Percentiles rank a stretch among this genome's conserved stretches.
These are phyloP conservation scores for Daedaleopsis nitida DNA, from an alignment of 768 basidiomycete genomes.

Conservation along the genomic window DNA sequence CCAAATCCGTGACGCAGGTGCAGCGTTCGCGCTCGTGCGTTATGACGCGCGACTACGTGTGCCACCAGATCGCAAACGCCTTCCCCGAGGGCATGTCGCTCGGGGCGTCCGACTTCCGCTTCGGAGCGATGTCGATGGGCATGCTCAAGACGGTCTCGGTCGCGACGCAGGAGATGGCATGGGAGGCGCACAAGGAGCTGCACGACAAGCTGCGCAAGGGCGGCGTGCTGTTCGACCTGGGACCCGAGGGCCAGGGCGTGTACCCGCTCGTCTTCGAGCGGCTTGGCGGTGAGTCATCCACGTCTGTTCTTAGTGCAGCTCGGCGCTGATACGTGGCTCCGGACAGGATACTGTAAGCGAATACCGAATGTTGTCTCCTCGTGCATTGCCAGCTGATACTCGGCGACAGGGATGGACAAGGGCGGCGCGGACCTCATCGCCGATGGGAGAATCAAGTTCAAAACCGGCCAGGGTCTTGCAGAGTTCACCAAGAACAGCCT, in stretches of 20 bases:
- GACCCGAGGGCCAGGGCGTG: slow-evolving; percentile 35
- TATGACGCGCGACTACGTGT: slow-evolving; percentile 15
- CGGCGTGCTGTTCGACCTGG: slow-evolving; percentile 41
- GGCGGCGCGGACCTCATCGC: slow-evolving; percentile 24
- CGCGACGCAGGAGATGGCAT: slow-evolving; percentile 21
- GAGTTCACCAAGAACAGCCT: slow-evolving; percentile 25
- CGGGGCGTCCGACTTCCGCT: slow-evolving; percentile 28
- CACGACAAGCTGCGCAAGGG: slow-evolving; percentile 38
- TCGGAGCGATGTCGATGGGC: slow-evolving; percentile 24
- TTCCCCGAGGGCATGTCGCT: slow-evolving; percentile 22
- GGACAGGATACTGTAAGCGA: slow-evolving; percentile 6
- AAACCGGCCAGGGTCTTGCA: slow-evolving; percentile 17
- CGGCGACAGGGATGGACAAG: slow-evolving; percentile 21
- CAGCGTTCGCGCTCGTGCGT: slow-evolving; percentile 44
- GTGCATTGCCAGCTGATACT: neutral
- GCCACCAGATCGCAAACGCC: neutral
- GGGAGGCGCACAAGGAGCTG: slow-evolving; percentile 36
- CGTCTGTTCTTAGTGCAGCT: neutral
- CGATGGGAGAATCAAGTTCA: slow-evolving; percentile 23
- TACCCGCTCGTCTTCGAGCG: slow-evolving; percentile 32
- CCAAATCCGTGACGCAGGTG: slow-evolving; percentile 42
- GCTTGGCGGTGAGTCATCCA: slow-evolving; percentile 33
- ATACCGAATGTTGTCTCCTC: neutral
- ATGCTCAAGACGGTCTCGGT: slow-evolving; percentile 26
- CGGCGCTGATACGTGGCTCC: neutral